Evolutionary conservation across 345 rosid species (phyloP).

Genomic region (Rhizophora apiculata): DNA sequence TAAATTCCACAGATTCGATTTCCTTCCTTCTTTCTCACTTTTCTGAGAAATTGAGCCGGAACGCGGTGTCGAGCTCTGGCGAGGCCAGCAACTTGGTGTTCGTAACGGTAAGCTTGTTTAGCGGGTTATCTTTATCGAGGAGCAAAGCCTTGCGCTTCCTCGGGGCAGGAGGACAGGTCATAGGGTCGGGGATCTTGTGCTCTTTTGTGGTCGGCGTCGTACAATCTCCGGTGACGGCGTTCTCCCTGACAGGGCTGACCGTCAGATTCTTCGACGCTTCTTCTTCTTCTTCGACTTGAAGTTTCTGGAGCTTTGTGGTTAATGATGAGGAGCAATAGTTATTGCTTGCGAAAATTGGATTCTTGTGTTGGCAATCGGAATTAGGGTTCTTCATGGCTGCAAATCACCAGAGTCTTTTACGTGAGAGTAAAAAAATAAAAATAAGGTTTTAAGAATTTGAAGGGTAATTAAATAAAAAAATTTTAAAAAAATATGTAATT

Average conservation of each 20-base stretch:
- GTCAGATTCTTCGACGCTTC: background rate
- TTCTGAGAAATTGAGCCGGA: background rate
- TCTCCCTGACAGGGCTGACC: background rate
- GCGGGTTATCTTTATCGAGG: background rate
- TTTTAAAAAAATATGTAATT: no score
- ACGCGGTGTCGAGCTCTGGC: background rate
- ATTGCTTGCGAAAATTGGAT: no score
- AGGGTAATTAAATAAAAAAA: no score
- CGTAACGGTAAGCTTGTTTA: background rate
- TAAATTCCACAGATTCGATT: no score
- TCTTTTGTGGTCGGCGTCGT: conserved; percentile 58
- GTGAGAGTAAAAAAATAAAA: no score
- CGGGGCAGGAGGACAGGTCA: conserved; percentile 72
- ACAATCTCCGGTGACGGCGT: background rate
- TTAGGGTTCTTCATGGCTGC: no score
- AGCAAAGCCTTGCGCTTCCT: conserved; percentile 50
- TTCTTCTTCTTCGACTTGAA: background rate
- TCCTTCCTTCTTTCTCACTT: no score
- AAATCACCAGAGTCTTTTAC: no score
- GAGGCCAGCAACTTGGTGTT: conserved; percentile 37
- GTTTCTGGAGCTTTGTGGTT: background rate
- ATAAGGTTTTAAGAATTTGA: no score
- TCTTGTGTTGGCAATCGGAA: no score
- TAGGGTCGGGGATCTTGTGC: conserved; percentile 42
- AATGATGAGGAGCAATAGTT: background rate